Percentiles rank a stretch among this genome's conserved stretches.
Evolutionary conservation across 495 filamentous ascomycete genomes (phyloP).

Genomic region (Geoglossum glabrum): DNA sequence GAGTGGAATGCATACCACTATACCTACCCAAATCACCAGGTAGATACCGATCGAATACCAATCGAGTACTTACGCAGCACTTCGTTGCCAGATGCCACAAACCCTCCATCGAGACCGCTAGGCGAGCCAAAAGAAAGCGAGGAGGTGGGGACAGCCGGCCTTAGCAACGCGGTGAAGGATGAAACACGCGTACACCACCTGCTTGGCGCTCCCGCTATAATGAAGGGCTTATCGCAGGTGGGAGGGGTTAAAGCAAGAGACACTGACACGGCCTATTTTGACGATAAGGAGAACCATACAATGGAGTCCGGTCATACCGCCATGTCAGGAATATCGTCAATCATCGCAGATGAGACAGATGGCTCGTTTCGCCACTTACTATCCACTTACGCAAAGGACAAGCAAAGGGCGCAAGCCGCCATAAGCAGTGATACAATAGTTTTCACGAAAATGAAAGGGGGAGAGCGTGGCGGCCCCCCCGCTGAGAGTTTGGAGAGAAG

Average conservation of each 20-base stretch:
- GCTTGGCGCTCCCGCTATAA: not conserved
- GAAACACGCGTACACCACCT: not conserved
- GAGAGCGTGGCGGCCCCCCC: not conserved
- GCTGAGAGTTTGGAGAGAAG: conserved; percentile 1
- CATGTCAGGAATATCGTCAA: conserved; percentile 5
- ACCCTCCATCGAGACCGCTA: not conserved
- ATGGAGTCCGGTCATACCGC: not conserved
- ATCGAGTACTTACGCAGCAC: not conserved
- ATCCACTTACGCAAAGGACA: conserved; percentile 1
- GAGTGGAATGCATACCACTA: not conserved
- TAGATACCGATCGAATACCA: not conserved
- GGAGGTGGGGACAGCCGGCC: not conserved
- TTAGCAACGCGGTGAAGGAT: not conserved
- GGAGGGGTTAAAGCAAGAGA: not conserved
- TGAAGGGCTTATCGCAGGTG: not conserved
- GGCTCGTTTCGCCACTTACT: conserved; percentile 4
- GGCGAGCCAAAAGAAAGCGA: no score
- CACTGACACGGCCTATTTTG: not conserved
- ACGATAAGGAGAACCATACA: not conserved
- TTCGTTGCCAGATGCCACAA: not conserved
- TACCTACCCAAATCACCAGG: not conserved
- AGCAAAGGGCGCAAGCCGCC: conserved; percentile 1
- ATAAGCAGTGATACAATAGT: conserved; percentile 2
- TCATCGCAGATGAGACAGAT: conserved; percentile 4
- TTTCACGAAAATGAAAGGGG: not conserved